Evolutionary conservation across 192 early-diverging fungal genomes (phyloP), one percentile per base, ranked within the genome.

Genomic region (Gorgonomyces haynaldii): DNA sequence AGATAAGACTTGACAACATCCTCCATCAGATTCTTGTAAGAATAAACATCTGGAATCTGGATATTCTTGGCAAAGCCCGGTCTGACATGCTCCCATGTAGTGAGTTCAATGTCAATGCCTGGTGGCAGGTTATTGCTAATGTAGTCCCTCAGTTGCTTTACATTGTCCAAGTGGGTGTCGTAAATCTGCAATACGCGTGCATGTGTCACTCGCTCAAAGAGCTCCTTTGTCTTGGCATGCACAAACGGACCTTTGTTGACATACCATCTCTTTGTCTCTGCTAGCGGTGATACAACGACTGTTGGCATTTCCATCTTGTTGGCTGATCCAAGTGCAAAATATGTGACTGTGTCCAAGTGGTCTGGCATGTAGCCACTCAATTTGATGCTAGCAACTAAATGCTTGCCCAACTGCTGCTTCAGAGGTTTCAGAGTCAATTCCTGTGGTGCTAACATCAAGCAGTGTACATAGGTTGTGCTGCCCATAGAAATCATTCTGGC

Each of bases 181-280:
- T 80, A 77, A 19, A 94, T 71, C 35, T 86, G 81, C 49, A 98
- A 56, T 22, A 82, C 52, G 20, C 90, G 74, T 64, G 82, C 79
- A 60, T 88, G 79, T 40, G 86, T 91, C 64, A 84, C 82, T 39
- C 86, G 74, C 68, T 96, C 92, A 75, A 98, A 98, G 12, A 88
- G 81, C 61, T 98, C 92, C 70, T 94, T 90, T 21, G 85, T 76
- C 65, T 94, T 91, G 58, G 89, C 95, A 72, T 96, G 82, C 19
- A 92, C 81, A 64, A 98, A 98, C 10, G 95, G 92, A 19, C 88
- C 91, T 47, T 81, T 81, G 32, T 84, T 77, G 28, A 96, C 84
- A 15, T 85, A 84, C 88, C 87, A 98, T 53, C 73, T 74, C 22
- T 79, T 74, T 6, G 76, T 77, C 31, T 79, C 63, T 8, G 81